Base-by-base conservation (phyloP, 805 yeast genomes). In the Candida nonsorbophila region DNA sequence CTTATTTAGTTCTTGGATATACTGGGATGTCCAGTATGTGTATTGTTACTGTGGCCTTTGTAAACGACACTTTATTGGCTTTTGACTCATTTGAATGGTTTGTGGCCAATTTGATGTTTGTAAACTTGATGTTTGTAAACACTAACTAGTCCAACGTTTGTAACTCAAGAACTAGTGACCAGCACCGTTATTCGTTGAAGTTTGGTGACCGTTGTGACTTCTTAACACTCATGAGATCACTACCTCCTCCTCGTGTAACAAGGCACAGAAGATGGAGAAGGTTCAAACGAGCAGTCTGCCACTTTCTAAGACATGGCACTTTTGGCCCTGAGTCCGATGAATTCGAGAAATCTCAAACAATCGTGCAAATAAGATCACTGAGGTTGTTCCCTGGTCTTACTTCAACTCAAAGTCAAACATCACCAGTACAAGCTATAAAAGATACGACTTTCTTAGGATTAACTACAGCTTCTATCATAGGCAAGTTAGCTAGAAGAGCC, bases 191-290 rank as follows among this genome's bases (percentile, higher is more conserved):
- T n/a, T n/a, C n/a, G n/a, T n/a, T n/a, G n/a, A n/a, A n/a, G n/a
- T n/a, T n/a, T n/a, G n/a, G n/a, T n/a, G n/a, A n/a, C n/a, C n/a
- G n/a, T n/a, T n/a, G n/a, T n/a, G 14, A 40, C 63, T 2, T 25
- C 6, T n/a, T 6, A 15, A 16, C 21, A 36, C 53, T 7, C 7
- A 58, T 56, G 50, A 67, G 72, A 40, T 53, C 58, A 1, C 37
- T 58, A 8, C 65, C 65, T 14, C 60, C 60, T 3, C 65, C 65
- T 7, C 33, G 63, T 26, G 38, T 53, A 11, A 56, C 65, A 4
- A 37, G 55, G 14, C 44, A 47, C 20, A 28, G 65, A 34, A 39
- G 52, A 24, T 56, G 60, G 61, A 42, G 42, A 29, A 28, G 63
- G 26, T 34, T 56, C 27, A 51, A 50, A 31, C 30, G 59, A 13